Base-by-base conservation (phyloP, 768 basidiomycete genomes). In the Coprinopsis cinerea region DNA sequence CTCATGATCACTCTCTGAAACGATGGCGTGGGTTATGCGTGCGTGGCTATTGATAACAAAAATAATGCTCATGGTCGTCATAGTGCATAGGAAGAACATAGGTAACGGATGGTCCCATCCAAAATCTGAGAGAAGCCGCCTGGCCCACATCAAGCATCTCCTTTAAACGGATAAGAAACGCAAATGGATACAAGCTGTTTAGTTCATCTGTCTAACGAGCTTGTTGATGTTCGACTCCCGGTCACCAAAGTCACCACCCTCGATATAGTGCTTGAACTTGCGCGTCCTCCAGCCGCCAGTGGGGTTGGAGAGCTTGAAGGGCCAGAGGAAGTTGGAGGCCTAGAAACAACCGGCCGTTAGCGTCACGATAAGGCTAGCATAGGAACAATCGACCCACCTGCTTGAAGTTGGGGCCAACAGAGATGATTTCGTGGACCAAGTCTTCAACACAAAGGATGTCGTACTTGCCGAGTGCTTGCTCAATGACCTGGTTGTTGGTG, bases 271-370 rank as follows among this genome's bases (percentile, higher is more conserved):
- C 76, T 88, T 95, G 83, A 97, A 97, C 75, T 98, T 98, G 67
- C 92, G 82, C 67, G 81, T 84, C 74, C 92, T 86, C 95, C 93
- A 99, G 59, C 96, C 96, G 57, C 96, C 95, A 57, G 81, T 97
- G 49, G 96, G 95, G 83, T 97, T 97, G 63, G 93, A 97, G 55
- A 99, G 88, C 70, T 99, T 99, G 82, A 99, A 97, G 22, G 96
- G 96, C 94, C 94, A 98, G 47, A 98, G 85, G 83, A 95, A 94
- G 81, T 92, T 94, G 58, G 88, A 82, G 51, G 85, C 88, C 86
- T 39, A 7, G 10, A 39, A 39, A 39, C 88, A 36, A 15, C 41
- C 32, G 23, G 35, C 30, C 14, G 6, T 23, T 44, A 44, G 10
- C 56, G 56, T 11, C 64, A 18, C 20, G 26, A 52, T 22, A 27